These are phyloP conservation scores for Fusarium protoensiforme DNA, from an alignment of 2,329 filamentous ascomycete species.

Conservation along the genomic window DNA sequence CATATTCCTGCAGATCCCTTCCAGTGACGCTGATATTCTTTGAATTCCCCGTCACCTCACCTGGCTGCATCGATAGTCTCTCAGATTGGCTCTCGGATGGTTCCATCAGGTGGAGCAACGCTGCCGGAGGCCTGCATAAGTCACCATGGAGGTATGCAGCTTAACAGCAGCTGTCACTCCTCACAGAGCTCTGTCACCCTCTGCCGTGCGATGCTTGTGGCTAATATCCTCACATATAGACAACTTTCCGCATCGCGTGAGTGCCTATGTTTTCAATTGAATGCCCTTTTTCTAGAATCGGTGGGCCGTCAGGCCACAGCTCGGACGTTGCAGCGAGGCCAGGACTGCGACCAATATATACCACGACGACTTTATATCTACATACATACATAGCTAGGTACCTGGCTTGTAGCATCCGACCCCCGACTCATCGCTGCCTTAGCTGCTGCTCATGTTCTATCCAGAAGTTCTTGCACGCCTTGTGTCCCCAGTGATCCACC, in stretches of 20 bases:
- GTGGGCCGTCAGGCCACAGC: not conserved
- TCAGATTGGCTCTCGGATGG: constrained; percentile 18
- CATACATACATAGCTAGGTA: not conserved
- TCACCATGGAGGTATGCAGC: constrained; percentile 6
- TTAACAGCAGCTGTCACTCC: constrained; percentile 12
- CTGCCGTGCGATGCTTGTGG: constrained; percentile 5
- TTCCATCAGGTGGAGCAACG: constrained; percentile 21
- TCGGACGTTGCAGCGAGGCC: not conserved
- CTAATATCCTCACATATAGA: not conserved
- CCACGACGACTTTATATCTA: not conserved
- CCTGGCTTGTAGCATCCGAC: not conserved
- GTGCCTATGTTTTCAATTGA: not conserved
- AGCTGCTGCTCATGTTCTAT: constrained; percentile 76
- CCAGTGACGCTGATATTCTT: constrained; percentile 12
- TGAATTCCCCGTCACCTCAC: constrained; percentile 15
- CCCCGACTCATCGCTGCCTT: constrained; percentile 67
- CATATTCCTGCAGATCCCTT: not conserved
- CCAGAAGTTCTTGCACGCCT: constrained; percentile 88
- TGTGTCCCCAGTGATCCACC: constrained; percentile 88
- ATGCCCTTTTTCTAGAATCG: not conserved
- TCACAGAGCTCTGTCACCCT: constrained; percentile 2
- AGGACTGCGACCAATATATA: not conserved
- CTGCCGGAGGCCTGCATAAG: constrained; percentile 14
- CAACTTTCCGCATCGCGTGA: not conserved
- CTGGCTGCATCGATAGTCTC: not conserved